A percentile compares a stretch with the other conserved stretches of the same genome.
These are phyloP conservation scores for Fraxinus greggii DNA, from an alignment of 305 asterid genomes.

Conservation along the genomic window DNA sequence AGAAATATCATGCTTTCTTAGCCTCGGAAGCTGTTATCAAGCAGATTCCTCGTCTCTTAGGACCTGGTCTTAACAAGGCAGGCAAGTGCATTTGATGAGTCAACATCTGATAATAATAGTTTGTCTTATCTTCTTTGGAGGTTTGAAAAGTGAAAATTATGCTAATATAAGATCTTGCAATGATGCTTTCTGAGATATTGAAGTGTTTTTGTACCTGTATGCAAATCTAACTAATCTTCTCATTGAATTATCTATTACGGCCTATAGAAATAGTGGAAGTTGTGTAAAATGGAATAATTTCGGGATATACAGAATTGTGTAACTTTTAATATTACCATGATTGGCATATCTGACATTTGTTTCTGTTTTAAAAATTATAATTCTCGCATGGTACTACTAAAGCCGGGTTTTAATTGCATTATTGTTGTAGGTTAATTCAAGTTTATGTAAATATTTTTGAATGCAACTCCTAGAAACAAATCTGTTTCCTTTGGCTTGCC, in stretches of 20 bases:
- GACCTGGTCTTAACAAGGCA: slow-evolving; percentile 80
- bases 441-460: neutral
- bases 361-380: neutral
- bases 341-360: neutral
- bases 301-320: neutral
- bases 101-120: neutral
- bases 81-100: slow-evolving; percentile 39
- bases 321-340: neutral
- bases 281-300: neutral
- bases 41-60: slow-evolving; percentile 74
- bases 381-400: neutral
- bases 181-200: neutral
- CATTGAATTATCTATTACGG: neutral
- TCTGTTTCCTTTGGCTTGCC: neutral
- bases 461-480: neutral
- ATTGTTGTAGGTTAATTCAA: neutral
- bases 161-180: neutral
- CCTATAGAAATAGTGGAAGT: neutral
- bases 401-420: neutral
- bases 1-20: slow-evolving; percentile 68
- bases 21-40: slow-evolving; percentile 72
- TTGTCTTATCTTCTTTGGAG: neutral
- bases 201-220: neutral
- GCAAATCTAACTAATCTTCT: neutral
- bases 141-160: neutral